Evolutionary conservation across 495 filamentous ascomycete species (phyloP).

Genomic region (Penicillium riverlandense): DNA sequence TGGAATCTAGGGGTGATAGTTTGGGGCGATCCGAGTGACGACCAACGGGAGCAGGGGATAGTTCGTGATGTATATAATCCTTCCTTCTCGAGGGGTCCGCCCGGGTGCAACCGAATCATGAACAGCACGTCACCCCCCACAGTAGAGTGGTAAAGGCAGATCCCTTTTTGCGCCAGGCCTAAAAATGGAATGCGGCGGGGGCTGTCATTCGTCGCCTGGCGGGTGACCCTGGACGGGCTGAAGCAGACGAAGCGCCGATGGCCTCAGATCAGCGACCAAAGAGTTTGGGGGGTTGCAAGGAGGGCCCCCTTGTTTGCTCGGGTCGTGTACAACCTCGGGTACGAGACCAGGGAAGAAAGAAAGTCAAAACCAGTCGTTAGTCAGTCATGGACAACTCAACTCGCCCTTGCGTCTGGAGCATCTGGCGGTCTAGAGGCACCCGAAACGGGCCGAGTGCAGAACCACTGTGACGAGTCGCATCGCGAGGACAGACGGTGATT

Average conservation of each 20-base stretch:
- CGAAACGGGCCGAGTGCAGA: too few relatives aligned
- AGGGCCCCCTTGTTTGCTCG: not conserved
- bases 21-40: too few relatives aligned
- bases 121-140: slow-evolving; percentile 8
- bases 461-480: slow-evolving; percentile 1
- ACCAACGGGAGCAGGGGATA: too few relatives aligned
- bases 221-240: slow-evolving; percentile 10
- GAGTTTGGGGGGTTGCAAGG: slow-evolving; percentile 8
- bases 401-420: slow-evolving; percentile 9
- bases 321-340: too few relatives aligned
- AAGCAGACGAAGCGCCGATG: slow-evolving; percentile 24
- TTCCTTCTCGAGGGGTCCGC: too few relatives aligned
- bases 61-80: too few relatives aligned
- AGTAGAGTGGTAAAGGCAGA: slow-evolving; percentile 2
- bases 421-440: slow-evolving; percentile 21
- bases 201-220: slow-evolving; percentile 14
- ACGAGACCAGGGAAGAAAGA: not conserved
- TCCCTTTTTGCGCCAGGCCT: slow-evolving; percentile 11
- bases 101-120: too few relatives aligned
- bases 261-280: slow-evolving; percentile 21
- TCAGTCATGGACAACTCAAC: too few relatives aligned
- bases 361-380: not conserved
- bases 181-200: slow-evolving; percentile 5
- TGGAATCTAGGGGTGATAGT: too few relatives aligned
- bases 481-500: too few relatives aligned